Percentiles rank a stretch among this genome's conserved stretches.
Evolutionary conservation across 2,329 filamentous ascomycete species (phyloP).

Genomic region (Neofusicoccum ribis): DNA sequence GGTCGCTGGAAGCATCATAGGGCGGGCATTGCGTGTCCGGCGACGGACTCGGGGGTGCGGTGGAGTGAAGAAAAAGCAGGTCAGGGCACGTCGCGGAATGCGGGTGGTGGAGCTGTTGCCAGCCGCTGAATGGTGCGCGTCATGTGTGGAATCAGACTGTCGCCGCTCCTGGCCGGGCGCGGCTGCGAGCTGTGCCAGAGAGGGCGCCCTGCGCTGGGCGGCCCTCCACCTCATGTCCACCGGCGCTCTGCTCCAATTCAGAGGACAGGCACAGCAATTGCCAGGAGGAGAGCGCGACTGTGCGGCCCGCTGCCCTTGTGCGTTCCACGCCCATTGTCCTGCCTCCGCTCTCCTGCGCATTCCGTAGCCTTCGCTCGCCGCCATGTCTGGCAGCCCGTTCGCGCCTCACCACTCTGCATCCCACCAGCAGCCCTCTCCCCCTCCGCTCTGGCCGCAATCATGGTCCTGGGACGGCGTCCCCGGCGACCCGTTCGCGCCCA

Average conservation of each 20-base stretch:
- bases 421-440: background rate
- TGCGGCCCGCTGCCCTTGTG: background rate
- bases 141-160: background rate
- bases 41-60: background rate
- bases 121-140: background rate
- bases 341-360: background rate
- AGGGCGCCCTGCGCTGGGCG: background rate
- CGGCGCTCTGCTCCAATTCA: background rate
- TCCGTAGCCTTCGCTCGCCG: background rate
- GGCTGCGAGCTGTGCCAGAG: background rate
- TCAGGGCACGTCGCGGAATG: background rate
- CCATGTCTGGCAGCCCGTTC: constrained; percentile 3
- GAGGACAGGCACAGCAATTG: background rate
- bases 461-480: background rate
- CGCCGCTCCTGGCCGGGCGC: background rate
- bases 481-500: background rate
- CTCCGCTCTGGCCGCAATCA: background rate
- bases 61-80: background rate
- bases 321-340: background rate
- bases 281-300: background rate
- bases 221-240: background rate
- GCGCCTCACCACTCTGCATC: background rate
- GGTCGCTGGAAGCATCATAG: background rate
- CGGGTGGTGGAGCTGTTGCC: constrained; percentile 4
- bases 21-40: background rate